These are phyloP conservation scores for Euphrasia confusa DNA, from an alignment of 257 asterid species.

Conservation along the genomic window DNA sequence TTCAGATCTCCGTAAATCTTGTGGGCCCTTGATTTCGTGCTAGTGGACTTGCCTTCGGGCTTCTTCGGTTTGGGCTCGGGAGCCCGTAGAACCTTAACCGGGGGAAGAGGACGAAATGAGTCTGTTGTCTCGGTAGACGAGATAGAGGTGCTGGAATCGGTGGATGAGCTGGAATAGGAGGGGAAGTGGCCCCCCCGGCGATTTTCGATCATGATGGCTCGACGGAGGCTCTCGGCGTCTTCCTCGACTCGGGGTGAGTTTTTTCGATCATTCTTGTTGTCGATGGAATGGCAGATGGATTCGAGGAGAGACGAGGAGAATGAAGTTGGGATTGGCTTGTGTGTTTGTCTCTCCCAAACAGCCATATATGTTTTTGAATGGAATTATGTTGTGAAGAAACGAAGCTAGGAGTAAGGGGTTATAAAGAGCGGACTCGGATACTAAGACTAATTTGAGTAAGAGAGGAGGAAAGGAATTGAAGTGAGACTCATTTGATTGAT, in stretches of 20 bases:
- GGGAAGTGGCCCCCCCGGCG: constrained; percentile 21
- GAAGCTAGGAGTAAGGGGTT: too few species aligned
- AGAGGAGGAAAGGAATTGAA: too few species aligned
- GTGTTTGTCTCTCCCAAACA: constrained; percentile 26
- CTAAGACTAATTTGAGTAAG: too few species aligned
- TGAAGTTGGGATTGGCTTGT: constrained; percentile 40
- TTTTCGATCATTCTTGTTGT: constrained; percentile 33
- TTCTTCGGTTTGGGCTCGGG: constrained; percentile 17
- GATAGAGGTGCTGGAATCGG: constrained; percentile 64
- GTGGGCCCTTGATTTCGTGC: constrained; percentile 29
- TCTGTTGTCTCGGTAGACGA: constrained; percentile 57
- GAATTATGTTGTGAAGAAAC: too few species aligned
- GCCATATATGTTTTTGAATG: constrained; percentile 22
- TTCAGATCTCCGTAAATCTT: constrained; percentile 43
- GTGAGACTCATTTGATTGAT: not conserved
- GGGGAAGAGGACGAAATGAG: constrained; percentile 1
- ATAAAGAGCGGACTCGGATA: too few species aligned
- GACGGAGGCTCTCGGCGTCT: constrained; percentile 59
- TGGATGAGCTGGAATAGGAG: constrained; percentile 55
- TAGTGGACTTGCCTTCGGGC: constrained; percentile 25
- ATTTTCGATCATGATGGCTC: constrained; percentile 70
- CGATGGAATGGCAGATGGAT: constrained; percentile 72
- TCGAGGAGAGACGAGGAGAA: constrained; percentile 83
- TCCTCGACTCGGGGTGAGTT: constrained; percentile 16
- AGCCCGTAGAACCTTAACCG: constrained; percentile 15